phyloP scores from a whole-genome alignment of 257 asterid species.

The Ajuga chamaepitys region DNA sequence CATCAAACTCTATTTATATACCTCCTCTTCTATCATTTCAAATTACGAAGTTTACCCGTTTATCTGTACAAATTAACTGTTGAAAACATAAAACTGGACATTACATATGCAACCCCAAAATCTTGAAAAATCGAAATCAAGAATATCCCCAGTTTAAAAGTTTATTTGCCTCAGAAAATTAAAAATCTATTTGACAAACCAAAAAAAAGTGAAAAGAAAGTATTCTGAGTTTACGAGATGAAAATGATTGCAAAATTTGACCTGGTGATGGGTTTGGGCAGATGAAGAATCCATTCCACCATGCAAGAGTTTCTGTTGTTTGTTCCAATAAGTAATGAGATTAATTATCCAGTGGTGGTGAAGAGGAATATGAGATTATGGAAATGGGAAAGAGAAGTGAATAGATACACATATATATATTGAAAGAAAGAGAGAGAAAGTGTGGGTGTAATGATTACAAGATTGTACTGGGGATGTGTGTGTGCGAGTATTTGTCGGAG shows the following conservation, averaged over 20 bases:
- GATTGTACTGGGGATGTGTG: constrained; percentile 34
- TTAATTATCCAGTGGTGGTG: too few species aligned
- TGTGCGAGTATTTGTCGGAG: constrained; percentile 22
- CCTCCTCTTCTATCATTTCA: too few species aligned
- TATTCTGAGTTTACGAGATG: too few species aligned
- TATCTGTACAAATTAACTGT: too few species aligned
- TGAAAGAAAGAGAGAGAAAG: not conserved
- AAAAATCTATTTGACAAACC: not conserved
- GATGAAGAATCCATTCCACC: constrained; percentile 67
- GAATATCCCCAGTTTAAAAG: too few species aligned
- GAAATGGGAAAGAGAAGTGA: not conserved
- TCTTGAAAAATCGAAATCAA: too few species aligned
- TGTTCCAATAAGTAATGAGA: too few species aligned
- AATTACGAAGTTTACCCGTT: too few species aligned
- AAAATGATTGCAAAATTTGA: constrained; percentile 16
- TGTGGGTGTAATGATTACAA: constrained; percentile 29
- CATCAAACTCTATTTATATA: too few species aligned
- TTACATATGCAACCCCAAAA: too few species aligned
- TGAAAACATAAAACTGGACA: too few species aligned
- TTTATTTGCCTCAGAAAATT: too few species aligned
- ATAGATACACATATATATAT: not conserved
- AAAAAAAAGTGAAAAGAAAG: not conserved
- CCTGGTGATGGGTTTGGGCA: constrained; percentile 58
- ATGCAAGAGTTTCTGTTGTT: constrained; percentile 15
- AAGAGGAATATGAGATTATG: not conserved